Conservation (phyloP, 345 rosid species). For the Brassica juncea region DNA sequence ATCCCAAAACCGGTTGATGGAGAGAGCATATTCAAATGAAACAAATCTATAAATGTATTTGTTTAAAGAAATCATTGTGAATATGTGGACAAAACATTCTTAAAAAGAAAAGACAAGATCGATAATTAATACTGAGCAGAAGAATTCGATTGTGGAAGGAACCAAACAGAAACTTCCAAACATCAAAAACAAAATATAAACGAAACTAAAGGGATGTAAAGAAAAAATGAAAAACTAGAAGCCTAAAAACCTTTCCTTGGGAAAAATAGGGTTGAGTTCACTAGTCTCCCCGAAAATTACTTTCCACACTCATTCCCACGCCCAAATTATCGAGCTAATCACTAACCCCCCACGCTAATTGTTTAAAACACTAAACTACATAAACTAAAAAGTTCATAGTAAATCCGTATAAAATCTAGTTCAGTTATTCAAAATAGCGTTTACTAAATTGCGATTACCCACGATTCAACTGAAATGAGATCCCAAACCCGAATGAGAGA, state of each 20-base stretch:
- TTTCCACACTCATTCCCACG: background rate
- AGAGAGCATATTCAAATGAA: background rate
- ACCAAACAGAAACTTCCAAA: background rate
- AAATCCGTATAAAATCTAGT: background rate
- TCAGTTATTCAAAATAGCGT: background rate
- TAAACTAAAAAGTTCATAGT: background rate
- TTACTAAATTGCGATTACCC: background rate
- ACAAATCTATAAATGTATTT: background rate
- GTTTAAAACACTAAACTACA: background rate
- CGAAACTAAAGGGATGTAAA: background rate
- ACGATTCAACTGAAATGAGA: background rate
- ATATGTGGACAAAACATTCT: background rate
- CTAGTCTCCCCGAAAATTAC: background rate
- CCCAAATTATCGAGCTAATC: background rate
- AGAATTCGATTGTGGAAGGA: constrained; percentile 1
- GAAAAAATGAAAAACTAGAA: background rate
- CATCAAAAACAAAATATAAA: background rate
- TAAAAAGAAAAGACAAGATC: background rate
- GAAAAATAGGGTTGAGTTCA: background rate
- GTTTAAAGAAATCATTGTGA: background rate
- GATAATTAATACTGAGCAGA: background rate
- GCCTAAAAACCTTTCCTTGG: background rate
- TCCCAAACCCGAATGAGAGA: background rate
- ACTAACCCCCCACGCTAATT: background rate
- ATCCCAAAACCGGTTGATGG: background rate